Base-by-base conservation (phyloP, 2,329 filamentous ascomycete genomes). In the Myrmaecium sp. region DNA sequence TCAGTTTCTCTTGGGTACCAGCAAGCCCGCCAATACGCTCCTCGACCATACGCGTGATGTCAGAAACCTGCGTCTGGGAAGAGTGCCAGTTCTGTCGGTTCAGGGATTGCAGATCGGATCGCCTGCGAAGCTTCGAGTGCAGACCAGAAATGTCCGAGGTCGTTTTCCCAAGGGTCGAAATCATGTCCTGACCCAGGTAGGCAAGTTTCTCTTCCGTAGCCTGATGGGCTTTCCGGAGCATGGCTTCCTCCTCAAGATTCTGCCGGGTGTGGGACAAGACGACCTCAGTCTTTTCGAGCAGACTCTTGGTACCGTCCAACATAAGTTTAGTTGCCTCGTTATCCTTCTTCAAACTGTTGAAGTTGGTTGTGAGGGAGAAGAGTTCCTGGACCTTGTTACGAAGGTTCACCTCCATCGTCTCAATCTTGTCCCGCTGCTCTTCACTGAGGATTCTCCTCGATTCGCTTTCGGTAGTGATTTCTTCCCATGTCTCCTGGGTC, bases 321-420 rank as follows among this genome's bases (percentile, higher is more conserved):
- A 68, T 63, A 4, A 64, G 44, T 31, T 66, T 75, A 0, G 77
- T 83, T 11, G 68, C 63, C 37, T 98, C 86, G 33, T 91, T 79
- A 33, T 94, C 83, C 45, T 84, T 83, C 53, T 89, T 93, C 40
- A 95, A 54, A 1, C 69, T 73, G 55, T 84, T 83, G 48, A 95
- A 92, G 36, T 72, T 83, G 21, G 76, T 82, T 1, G 80, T 93
- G 19, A 95, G 57, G 7, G 72, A 69, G 47, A 92, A 84, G 0
- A 98, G 62, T 48, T 98, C 84, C 42, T 95, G 83, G 2, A 91
- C 75, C 49, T 94, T 95, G 56, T 92, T 89, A 13, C 82, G 73
- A 29, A 98, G 60, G 42, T 89, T 93, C 19, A 68, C 69, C 49
- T 98, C 89, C 57, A 95, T 75, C 0, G 81, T 84, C 45, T 92